A percentile compares a stretch with the other conserved stretches of the same genome.
Conservation (phyloP, 1,284 basidiomycete species). For the Erythrobasidium hasegawianum region DNA sequence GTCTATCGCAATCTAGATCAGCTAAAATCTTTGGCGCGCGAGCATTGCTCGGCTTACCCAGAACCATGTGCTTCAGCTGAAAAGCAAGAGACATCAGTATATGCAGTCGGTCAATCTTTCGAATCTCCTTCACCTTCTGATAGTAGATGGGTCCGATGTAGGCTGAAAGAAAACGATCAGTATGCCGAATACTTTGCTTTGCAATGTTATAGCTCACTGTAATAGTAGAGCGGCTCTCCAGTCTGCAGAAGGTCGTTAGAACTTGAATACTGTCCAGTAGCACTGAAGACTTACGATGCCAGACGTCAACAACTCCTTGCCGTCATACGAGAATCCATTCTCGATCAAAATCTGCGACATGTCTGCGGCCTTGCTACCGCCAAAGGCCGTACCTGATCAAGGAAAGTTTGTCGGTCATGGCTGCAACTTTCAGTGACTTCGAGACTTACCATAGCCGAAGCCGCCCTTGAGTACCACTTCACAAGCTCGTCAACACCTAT, state of each 20-base stretch:
- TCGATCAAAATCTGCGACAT: constrained; percentile 91
- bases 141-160: constrained; percentile 40
- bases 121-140: no score
- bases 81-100: no score
- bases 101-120: no score
- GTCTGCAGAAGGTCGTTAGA: background rate
- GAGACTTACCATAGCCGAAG: constrained; percentile 67
- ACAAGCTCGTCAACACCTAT: background rate
- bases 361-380: constrained; percentile 98
- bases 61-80: constrained; percentile 51
- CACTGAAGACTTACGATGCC: constrained; percentile 96
- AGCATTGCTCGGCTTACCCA: background rate
- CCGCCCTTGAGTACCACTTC: constrained; percentile 77
- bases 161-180: constrained; percentile 96
- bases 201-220: background rate
- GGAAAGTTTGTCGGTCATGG: no score
- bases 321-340: constrained; percentile 91
- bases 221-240: background rate
- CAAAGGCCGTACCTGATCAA: constrained; percentile 60
- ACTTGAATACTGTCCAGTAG: constrained; percentile 56
- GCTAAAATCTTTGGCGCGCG: background rate
- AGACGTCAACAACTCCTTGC: constrained; percentile 96
- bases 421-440: no score
- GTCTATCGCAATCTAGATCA: constrained; percentile 31
- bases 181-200: constrained; percentile 79